Base-by-base conservation (phyloP, 352 stramenopile genomes). In the Pythium brachiatum region DNA sequence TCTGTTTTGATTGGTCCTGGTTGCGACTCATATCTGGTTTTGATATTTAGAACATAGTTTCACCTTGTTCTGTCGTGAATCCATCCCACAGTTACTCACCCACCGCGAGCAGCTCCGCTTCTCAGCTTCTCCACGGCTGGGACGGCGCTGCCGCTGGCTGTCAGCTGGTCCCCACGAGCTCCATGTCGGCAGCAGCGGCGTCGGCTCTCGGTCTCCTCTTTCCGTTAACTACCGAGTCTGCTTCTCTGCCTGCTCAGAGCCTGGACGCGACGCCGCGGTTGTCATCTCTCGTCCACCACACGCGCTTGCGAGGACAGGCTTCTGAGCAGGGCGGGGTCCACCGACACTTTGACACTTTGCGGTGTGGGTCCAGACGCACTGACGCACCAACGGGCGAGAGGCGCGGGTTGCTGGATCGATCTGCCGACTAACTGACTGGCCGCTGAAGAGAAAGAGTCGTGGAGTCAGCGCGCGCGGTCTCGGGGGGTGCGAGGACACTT, bases 361-460 rank as follows among this genome's bases (percentile, higher is more conserved):
- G 29, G 29, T 34, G 5, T 34, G 29, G 5, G 29, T 34, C 29
- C 29, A 34, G 29, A n/a, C n/a, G n/a, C n/a, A n/a, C n/a, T n/a
- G 13, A 46, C 38, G 7, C 7, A 12, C 23, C 41, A 27, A 20
- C 7, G 16, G 20, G 41, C n/a, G 23, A 48, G 41, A 27, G 41
- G 20, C 41, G 20, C 12, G 20, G 39, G n/a, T n/a, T 26, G 39
- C n/a, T n/a, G 18, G 39, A 52, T 52, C 15, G 46, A 31, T 53
- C 46, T 41, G 27, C 60, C 60, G 62, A 67, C 60, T 57, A 53
- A 67, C 60, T 67, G 60, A 46, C 34, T 44, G 32, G 31, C 20
- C 20, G 41, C 41, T 21, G 18, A 18, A 43, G 36, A 43, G 26
- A n/a, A 48, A 48, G 41, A 48, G 23, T 34, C 29, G n/a, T n/a